Evolutionary conservation across 1,284 basidiomycete species (phyloP), one percentile per base, ranked within the genome.

Genomic region (Melanopsichium pennsylvanicum): DNA sequence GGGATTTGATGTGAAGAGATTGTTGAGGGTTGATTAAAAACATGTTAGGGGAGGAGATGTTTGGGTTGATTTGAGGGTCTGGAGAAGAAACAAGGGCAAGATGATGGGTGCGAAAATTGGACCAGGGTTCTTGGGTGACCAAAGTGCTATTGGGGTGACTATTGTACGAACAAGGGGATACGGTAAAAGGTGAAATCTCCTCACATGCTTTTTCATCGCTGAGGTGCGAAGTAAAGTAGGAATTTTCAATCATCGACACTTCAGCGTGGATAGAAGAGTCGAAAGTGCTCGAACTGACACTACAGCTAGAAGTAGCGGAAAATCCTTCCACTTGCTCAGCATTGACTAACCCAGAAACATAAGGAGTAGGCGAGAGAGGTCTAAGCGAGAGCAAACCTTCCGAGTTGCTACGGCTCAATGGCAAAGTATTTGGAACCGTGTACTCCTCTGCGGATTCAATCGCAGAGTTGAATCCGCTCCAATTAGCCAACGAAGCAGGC

Each of bases 261-360:
- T 59, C 50, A 15, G 51, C 39, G 8, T 23, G 19, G 39, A 56
- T 12, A 1, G 46, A 56, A 1, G 51, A 50, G 23, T 59, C 61
- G 33, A 25, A 45, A 6, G 45, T 55, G 54, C 42, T 46, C n/a
- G 57, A 63, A 44, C 48, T 63, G 39, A 63, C 60, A 36, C 56
- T 60, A 42, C 50, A 56, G 16, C 33, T 46, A 13, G 63, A 67
- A 22, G 52, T 32, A 12, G 37, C 41, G 43, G 37, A 43, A 31
- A 43, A 19, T 19, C 45, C 55, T 13, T 66, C 62, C 10, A 19
- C 21, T 12, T 26, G 35, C 18, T 59, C 49, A 9, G 29, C 13
- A 13, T 48, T 41, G 48, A 46, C 45, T 15, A 64, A 15, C 10
- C 41, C 48, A 2, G 42, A 35, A 15, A 19, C 11, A 51, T 25